Evolutionary conservation across 177 flowering plant genomes (phyloP).

Genomic region (Vitis hybrid): DNA sequence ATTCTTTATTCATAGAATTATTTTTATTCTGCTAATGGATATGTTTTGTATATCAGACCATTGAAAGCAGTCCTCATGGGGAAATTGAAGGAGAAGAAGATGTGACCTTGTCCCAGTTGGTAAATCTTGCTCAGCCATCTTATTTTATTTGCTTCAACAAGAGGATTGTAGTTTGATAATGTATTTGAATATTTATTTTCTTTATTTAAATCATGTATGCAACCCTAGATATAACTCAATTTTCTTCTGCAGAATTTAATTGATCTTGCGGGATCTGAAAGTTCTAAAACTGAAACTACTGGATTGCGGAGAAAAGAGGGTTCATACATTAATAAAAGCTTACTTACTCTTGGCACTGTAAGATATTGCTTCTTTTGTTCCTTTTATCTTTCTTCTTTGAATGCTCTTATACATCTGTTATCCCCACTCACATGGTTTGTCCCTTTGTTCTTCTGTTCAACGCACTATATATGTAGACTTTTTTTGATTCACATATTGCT

Average conservation of each 20-base stretch:
- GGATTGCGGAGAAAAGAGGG: conserved; percentile 89
- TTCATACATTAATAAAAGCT: conserved; percentile 87
- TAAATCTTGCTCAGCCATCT: conserved; percentile 22
- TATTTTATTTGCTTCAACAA: neutral
- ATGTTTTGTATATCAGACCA: conserved; percentile 46
- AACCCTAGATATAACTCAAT: conserved; percentile 1
- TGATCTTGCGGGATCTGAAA: conserved; percentile 94
- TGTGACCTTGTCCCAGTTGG: conserved; percentile 83
- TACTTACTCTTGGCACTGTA: conserved; percentile 91
- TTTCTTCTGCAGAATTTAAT: conserved; percentile 67
- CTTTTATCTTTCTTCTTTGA: neutral
- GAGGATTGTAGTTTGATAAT: neutral
- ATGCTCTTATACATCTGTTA: neutral
- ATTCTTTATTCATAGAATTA: neutral
- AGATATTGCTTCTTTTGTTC: conserved; percentile 22
- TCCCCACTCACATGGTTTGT: neutral
- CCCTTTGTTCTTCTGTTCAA: too few relatives aligned
- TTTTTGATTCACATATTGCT: neutral
- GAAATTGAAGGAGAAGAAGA: conserved; percentile 64
- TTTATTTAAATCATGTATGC: neutral
- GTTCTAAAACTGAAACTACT: conserved; percentile 86
- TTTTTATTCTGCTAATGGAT: conserved; percentile 1
- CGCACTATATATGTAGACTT: neutral
- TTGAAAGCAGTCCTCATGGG: conserved; percentile 82
- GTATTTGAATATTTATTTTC: neutral